A percentile compares a stretch with the other conserved stretches of the same genome.
phyloP scores from a whole-genome alignment of 108 stramenopile species.

The Nitzschia inconspicua region DNA sequence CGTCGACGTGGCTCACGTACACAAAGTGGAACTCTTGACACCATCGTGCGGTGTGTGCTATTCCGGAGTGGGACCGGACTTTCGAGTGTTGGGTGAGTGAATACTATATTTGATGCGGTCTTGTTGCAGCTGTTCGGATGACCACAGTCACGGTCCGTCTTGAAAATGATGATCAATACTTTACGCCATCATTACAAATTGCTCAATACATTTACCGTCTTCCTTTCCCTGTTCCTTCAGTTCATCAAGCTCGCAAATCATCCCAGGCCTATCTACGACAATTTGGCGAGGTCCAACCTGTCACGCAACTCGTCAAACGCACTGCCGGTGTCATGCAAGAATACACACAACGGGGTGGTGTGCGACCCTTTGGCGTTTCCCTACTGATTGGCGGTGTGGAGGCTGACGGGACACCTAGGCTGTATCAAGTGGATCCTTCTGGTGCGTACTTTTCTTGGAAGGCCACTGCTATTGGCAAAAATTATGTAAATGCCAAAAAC shows the following conservation, averaged over 20 bases:
- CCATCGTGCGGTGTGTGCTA: constrained; percentile 93
- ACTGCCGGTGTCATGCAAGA: constrained; percentile 98
- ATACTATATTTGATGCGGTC: not conserved
- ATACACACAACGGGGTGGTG: constrained; percentile 95
- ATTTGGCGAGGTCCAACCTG: constrained; percentile 91
- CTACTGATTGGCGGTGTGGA: constrained; percentile 95
- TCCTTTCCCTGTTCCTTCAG: constrained; percentile 29
- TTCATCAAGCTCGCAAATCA: constrained; percentile 91
- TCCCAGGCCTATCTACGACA: constrained; percentile 90
- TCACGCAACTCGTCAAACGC: constrained; percentile 89
- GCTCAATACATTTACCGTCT: not conserved
- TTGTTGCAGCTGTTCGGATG: not conserved
- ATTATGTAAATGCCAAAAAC: constrained; percentile 96
- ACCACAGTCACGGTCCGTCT: not conserved
- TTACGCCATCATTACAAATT: too few relatives aligned
- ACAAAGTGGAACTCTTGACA: constrained; percentile 90
- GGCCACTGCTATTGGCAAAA: constrained; percentile 99
- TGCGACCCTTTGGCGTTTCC: constrained; percentile 96
- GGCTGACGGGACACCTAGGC: constrained; percentile 87
- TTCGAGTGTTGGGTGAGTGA: constrained; percentile 91
- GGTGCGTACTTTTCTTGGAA: constrained; percentile 99
- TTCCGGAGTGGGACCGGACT: constrained; percentile 98
- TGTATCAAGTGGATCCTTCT: constrained; percentile 97
- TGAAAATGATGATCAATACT: not conserved
- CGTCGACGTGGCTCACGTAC: constrained; percentile 84